Evolutionary conservation across 352 stramenopile genomes (phyloP).

Genomic region (Phytophthora ramorum): DNA sequence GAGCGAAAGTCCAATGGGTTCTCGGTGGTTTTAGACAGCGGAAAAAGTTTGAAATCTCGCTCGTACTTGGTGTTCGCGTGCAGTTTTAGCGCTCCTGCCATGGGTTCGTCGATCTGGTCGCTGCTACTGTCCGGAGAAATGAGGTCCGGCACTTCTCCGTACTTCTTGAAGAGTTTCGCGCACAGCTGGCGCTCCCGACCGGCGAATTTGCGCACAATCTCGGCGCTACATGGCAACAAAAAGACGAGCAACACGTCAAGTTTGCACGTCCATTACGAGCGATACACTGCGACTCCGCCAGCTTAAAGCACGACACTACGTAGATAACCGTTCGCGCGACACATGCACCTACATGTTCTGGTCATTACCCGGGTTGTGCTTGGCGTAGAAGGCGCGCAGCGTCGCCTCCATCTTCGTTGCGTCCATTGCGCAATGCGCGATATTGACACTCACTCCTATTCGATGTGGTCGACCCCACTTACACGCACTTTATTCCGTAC

Average conservation of each 20-base stretch:
- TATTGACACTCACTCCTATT: constrained; percentile 12
- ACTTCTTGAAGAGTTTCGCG: constrained; percentile 83
- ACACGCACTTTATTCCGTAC: background rate
- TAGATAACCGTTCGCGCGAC: background rate
- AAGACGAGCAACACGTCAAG: background rate
- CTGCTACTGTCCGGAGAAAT: background rate
- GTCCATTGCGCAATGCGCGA: constrained; percentile 21
- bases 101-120: background rate
- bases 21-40: constrained; percentile 8
- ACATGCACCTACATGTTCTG: constrained; percentile 74
- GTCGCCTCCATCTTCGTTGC: constrained; percentile 47
- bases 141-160: constrained; percentile 62
- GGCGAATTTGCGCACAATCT: constrained; percentile 78
- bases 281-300: background rate
- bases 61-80: constrained; percentile 41
- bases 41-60: constrained; percentile 39
- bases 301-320: background rate
- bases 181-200: constrained; percentile 69
- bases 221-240: constrained; percentile 41
- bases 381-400: constrained; percentile 76
- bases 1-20: constrained; percentile 62
- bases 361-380: constrained; percentile 77
- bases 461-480: constrained; percentile 11
- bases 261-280: background rate
- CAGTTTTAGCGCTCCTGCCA: background rate